phyloP scores from a whole-genome alignment of 495 filamentous ascomycete species.

The Aspergillus avenaceus region DNA sequence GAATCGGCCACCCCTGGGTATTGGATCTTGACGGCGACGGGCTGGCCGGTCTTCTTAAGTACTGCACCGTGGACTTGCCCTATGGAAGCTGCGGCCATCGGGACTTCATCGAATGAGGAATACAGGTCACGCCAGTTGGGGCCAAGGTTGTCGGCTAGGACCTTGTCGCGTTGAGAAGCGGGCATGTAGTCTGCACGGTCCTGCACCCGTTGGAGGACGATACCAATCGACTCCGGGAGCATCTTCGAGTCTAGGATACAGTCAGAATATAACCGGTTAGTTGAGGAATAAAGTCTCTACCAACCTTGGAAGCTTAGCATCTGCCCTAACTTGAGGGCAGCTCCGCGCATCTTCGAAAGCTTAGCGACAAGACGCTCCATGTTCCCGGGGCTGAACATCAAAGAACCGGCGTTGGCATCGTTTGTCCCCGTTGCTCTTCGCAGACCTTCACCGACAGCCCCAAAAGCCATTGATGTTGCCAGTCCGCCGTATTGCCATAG shows the following conservation, averaged over 20 bases:
- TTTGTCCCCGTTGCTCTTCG: conserved; percentile 61
- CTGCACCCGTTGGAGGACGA: conserved; percentile 89
- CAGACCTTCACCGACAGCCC: conserved; percentile 80
- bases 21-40: conserved; percentile 93
- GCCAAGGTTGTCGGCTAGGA: conserved; percentile 74
- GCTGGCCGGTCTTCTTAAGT: conserved; percentile 66
- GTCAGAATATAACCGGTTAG: not conserved
- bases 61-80: conserved; percentile 90
- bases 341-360: conserved; percentile 92
- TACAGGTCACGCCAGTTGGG: conserved; percentile 83
- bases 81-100: conserved; percentile 95
- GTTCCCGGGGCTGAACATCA: conserved; percentile 85
- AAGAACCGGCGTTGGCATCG: conserved; percentile 60
- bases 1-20: conserved; percentile 96
- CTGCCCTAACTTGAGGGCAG: conserved; percentile 96
- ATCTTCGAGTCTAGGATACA: conserved; percentile 78
- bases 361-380: conserved; percentile 90
- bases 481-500: conserved; percentile 94
- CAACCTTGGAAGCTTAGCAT: conserved; percentile 91
- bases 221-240: conserved; percentile 77
- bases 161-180: conserved; percentile 79
- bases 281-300: conserved; percentile 5
- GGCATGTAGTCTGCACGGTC: conserved; percentile 99
- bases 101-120: conserved; percentile 78
- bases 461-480: conserved; percentile 91